Evolutionary conservation across 805 yeast species (phyloP).

Genomic region (Teunomyces stri): DNA sequence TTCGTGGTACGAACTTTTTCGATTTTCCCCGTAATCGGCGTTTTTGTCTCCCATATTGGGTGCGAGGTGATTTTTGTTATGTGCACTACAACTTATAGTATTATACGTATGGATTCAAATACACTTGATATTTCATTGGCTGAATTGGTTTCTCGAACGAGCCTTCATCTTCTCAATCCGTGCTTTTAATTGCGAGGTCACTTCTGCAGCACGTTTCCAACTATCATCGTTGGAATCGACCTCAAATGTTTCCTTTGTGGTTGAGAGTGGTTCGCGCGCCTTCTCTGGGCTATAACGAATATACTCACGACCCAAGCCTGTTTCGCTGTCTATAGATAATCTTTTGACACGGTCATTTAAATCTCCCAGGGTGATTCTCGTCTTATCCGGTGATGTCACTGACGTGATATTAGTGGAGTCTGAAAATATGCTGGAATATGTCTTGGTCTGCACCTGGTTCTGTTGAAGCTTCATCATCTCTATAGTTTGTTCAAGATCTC

Average conservation of each 20-base stretch:
- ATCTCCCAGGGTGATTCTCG: constrained; percentile 31
- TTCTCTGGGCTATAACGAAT: constrained; percentile 21
- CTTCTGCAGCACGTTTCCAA: constrained; percentile 90
- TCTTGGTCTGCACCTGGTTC: constrained; percentile 18
- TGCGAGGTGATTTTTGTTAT: background rate
- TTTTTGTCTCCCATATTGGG: background rate
- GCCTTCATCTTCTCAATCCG: constrained; percentile 89
- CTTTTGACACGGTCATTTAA: constrained; percentile 42
- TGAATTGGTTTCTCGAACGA: constrained; percentile 28
- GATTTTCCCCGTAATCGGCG: constrained; percentile 2
- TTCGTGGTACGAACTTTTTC: background rate
- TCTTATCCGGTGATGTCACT: constrained; percentile 10
- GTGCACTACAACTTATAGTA: background rate
- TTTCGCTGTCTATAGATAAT: constrained; percentile 25
- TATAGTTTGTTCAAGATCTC: constrained; percentile 50
- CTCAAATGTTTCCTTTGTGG: constrained; percentile 23
- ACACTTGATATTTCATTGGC: background rate
- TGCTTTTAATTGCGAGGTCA: constrained; percentile 79
- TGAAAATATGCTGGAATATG: constrained; percentile 3
- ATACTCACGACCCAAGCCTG: constrained; percentile 18
- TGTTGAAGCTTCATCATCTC: constrained; percentile 28
- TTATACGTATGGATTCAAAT: background rate
- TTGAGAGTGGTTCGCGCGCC: constrained; percentile 13
- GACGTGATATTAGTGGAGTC: constrained; percentile 6
- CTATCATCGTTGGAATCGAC: constrained; percentile 57